Percentiles rank a stretch among this genome's conserved stretches.
These are phyloP conservation scores for Phascolomyces articulosus DNA, from an alignment of 371 early-diverging fungal species.

Conservation along the genomic window DNA sequence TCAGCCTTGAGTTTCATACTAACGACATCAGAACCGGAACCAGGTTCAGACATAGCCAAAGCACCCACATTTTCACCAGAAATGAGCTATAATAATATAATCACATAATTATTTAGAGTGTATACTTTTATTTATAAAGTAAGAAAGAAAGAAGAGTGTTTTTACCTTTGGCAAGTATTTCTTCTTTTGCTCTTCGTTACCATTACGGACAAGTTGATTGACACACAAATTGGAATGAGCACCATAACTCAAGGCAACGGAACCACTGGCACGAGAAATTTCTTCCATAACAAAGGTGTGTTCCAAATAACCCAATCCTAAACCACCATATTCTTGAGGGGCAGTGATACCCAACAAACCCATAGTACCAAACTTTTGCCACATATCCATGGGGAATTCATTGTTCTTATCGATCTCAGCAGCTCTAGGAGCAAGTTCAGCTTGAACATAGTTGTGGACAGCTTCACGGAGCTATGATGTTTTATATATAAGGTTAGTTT, in stretches of 20 bases:
- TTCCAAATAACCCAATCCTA: constrained; percentile 90
- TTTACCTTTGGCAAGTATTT: constrained; percentile 86
- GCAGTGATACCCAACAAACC: constrained; percentile 94
- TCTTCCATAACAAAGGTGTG: constrained; percentile 96
- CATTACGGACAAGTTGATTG: constrained; percentile 95
- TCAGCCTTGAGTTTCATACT: constrained; percentile 91
- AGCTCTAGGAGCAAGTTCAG: constrained; percentile 88
- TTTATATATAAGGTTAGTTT: too few relatives aligned
- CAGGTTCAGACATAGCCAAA: constrained; percentile 95
- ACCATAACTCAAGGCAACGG: constrained; percentile 94
- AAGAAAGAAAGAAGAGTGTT: not conserved
- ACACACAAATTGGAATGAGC: constrained; percentile 98
- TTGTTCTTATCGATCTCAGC: constrained; percentile 84
- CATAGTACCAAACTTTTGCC: constrained; percentile 96
- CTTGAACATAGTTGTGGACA: constrained; percentile 79
- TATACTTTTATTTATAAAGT: too few relatives aligned
- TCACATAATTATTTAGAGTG: too few relatives aligned
- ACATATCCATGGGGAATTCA: constrained; percentile 94
- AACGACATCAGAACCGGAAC: constrained; percentile 93
- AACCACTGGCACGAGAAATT: constrained; percentile 87
- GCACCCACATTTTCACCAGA: constrained; percentile 93
- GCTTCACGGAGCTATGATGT: constrained; percentile 69
- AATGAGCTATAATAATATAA: constrained; percentile 57
- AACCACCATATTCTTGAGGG: constrained; percentile 86
- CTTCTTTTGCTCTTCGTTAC: constrained; percentile 85